Base-by-base conservation (phyloP, 2,329 filamentous ascomycete species). In the Aspergillus ruber region DNA sequence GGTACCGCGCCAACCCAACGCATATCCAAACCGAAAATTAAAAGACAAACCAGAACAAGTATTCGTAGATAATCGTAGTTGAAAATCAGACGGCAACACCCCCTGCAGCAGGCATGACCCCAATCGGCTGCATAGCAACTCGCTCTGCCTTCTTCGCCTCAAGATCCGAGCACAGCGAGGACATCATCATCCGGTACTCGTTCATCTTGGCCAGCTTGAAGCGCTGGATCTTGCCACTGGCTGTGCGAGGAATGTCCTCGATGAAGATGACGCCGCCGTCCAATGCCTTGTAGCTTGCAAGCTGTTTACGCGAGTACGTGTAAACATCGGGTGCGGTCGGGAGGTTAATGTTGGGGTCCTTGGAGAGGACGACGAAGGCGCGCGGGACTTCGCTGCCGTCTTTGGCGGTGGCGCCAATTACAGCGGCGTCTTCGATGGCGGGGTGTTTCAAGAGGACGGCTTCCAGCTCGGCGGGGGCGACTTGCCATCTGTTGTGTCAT, bases 211-310 rank as follows among this genome's bases (percentile, higher is more conserved):
- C 53, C 21, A 71, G 57, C 48, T 63, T 68, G 58, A 67, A 69
- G 6, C 70, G 62, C 49, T 73, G 64, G 43, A 78, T 75, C 60
- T 78, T 78, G 12, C 75, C 75, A 48, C 73, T 75, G 0, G 73
- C 63, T 2, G 72, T 73, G 42, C 73, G 72, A 4, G 75, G 75
- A 29, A 78, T 74, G 23, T 69, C 61, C 40, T 75, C 69, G 12
- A 77, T 68, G 45, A 77, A 77, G 18, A 71, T 56, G 7, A 78
- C 67, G 0, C 73, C 74, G 5, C 72, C 71, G 7, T 73, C 73
- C 0, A 77, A 55, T 3, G 65, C 62, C 51, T 78, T 78, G 61
- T 76, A 78, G 45, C 69, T 71, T 6, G 73, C 72, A 20, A 78
- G 61, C 41, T 66, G 67, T 1, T 54, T 48, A 10, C 64, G 61